Evolutionary conservation across 768 basidiomycete genomes (phyloP).

Genomic region (Rubroboletus satanas): DNA sequence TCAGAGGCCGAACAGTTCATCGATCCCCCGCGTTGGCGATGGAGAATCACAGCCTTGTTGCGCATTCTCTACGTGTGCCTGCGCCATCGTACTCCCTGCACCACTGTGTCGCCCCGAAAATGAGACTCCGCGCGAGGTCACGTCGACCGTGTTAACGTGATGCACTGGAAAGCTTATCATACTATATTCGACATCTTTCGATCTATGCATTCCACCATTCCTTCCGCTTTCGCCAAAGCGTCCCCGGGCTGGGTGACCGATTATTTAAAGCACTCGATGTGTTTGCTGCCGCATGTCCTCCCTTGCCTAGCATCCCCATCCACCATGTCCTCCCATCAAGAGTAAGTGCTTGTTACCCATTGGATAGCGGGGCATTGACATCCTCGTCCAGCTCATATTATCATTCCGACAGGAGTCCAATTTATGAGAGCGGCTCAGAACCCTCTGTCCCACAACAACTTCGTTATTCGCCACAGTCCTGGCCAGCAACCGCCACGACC

Average conservation of each 20-base stretch:
- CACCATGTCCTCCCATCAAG: conserved; percentile 20
- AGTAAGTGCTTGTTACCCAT: conserved; percentile 10
- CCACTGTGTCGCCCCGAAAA: background rate
- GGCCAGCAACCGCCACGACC: background rate
- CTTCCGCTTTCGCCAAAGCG: conserved; percentile 17
- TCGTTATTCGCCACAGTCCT: background rate
- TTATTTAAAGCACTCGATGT: conserved; percentile 24
- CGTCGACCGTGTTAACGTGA: conserved; percentile 14
- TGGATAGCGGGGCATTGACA: conserved; percentile 1
- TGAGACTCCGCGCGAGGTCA: conserved; percentile 7
- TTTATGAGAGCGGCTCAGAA: conserved; percentile 2
- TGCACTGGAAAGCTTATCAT: conserved; percentile 28
- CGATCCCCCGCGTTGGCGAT: conserved; percentile 12
- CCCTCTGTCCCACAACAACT: background rate
- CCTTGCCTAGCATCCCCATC: background rate
- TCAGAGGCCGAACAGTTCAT: background rate
- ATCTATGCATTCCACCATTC: conserved; percentile 21
- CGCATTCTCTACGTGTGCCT: conserved; percentile 7
- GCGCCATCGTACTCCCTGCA: conserved; percentile 2
- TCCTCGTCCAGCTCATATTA: conserved; percentile 3
- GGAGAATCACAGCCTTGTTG: conserved; percentile 21
- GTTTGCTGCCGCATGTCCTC: conserved; percentile 3
- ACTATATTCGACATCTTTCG: conserved; percentile 16
- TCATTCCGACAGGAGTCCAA: background rate
- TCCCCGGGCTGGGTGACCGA: conserved; percentile 7